These are phyloP conservation scores for Sclerotinia minor DNA, from an alignment of 2,329 filamentous ascomycete species.

Conservation along the genomic window DNA sequence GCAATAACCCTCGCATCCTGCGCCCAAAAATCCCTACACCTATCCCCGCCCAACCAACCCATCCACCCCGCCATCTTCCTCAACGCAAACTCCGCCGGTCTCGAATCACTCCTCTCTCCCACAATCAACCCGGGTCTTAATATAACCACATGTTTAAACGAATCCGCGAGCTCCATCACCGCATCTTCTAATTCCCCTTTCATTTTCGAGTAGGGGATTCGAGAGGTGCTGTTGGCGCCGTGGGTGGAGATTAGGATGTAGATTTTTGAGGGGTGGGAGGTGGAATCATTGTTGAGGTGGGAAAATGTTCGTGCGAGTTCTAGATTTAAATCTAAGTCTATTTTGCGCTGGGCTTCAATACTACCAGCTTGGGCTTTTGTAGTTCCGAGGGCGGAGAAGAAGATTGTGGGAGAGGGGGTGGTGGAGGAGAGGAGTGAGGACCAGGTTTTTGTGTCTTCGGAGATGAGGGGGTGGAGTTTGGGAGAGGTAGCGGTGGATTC, in stretches of 20 bases:
- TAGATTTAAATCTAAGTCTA: conserved; percentile 85
- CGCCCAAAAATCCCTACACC: conserved; percentile 62
- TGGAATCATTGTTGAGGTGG: no score
- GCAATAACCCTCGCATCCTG: conserved; percentile 64
- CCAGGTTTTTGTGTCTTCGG: conserved; percentile 71
- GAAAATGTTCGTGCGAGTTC: conserved; percentile 59
- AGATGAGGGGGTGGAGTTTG: conserved; percentile 66
- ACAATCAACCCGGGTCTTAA: conserved; percentile 75
- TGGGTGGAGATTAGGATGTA: conserved; percentile 50
- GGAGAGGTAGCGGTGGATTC: conserved; percentile 45
- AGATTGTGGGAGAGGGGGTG: conserved; percentile 52
- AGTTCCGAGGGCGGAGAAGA: conserved; percentile 79
- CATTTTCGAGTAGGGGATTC: conserved; percentile 64
- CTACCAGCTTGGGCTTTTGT: conserved; percentile 74
- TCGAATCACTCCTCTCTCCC: conserved; percentile 64
- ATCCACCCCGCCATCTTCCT: conserved; percentile 56
- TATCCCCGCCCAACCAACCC: conserved; percentile 53
- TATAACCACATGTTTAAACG: conserved; percentile 77
- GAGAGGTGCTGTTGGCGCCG: conserved; percentile 53
- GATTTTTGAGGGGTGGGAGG: no score
- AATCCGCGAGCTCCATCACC: conserved; percentile 54
- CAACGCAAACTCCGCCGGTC: conserved; percentile 58
- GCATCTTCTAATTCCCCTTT: conserved; percentile 85
- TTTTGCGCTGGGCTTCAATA: conserved; percentile 77
- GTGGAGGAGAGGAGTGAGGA: conserved; percentile 52